phyloP scores from a whole-genome alignment of 139 green algal species.

The Picochlorum sp. region DNA sequence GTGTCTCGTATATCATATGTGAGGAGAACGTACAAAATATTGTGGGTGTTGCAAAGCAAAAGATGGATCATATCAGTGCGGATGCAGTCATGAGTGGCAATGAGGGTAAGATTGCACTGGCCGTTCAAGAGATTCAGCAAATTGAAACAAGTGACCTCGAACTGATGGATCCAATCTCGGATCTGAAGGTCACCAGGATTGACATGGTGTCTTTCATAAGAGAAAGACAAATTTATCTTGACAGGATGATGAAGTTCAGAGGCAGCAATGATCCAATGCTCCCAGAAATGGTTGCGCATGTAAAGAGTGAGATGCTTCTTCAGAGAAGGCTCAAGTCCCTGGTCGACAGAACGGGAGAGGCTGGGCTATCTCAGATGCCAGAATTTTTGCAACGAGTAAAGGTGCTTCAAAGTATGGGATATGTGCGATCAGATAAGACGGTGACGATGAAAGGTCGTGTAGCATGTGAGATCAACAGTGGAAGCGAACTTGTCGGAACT shows the following conservation, averaged over 20 bases:
- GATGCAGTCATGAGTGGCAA: constrained; percentile 23
- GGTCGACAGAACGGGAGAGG: constrained; percentile 41
- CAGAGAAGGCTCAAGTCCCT: constrained; percentile 29
- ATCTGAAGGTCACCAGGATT: constrained; percentile 40
- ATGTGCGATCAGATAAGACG: constrained; percentile 56
- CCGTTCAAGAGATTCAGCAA: constrained; percentile 29
- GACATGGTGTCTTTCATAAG: constrained; percentile 24
- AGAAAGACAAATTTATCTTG: constrained; percentile 29
- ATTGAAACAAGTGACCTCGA: constrained; percentile 4
- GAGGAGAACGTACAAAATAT: constrained; percentile 24
- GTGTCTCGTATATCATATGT: constrained; percentile 41
- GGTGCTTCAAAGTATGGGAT: constrained; percentile 72
- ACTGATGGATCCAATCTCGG: constrained; percentile 24
- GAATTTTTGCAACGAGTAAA: constrained; percentile 69
- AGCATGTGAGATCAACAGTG: constrained; percentile 86
- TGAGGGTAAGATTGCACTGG: constrained; percentile 16
- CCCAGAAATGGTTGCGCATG: constrained; percentile 37
- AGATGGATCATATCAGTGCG: constrained; percentile 44
- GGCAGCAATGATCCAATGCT: constrained; percentile 42
- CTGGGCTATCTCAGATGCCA: constrained; percentile 68
- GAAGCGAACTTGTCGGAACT: constrained; percentile 83
- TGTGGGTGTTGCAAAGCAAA: constrained; percentile 47
- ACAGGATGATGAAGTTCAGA: constrained; percentile 23
- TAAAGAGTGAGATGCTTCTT: constrained; percentile 46
- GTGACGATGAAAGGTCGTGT: constrained; percentile 67